Evolutionary conservation across 2,329 filamentous ascomycete species (phyloP).

Genomic region (Neofusicoccum parvum): DNA sequence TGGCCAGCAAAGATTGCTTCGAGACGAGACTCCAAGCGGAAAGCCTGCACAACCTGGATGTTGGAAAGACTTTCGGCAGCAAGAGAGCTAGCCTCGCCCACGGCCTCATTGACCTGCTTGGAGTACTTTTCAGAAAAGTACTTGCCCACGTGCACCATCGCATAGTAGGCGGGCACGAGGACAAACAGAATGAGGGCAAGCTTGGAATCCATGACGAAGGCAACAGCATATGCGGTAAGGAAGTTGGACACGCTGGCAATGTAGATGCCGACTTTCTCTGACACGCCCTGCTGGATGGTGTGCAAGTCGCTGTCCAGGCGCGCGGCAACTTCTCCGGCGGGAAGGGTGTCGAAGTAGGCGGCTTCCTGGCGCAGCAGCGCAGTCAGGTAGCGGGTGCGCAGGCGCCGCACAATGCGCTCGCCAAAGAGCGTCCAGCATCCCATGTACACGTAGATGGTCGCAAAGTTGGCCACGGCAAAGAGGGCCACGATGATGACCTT

Average conservation of each 20-base stretch:
- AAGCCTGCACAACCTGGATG: conserved; percentile 64
- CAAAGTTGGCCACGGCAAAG: conserved; percentile 64
- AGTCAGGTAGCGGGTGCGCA: conserved; percentile 63
- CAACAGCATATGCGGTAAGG: conserved; percentile 66
- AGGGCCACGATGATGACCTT: conserved; percentile 65
- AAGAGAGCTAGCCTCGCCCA: conserved; percentile 62
- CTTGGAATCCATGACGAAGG: conserved; percentile 66
- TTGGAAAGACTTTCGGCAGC: conserved; percentile 65
- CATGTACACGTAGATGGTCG: conserved; percentile 65
- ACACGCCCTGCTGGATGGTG: conserved; percentile 67
- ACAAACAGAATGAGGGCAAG: conserved; percentile 67
- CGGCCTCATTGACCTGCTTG: conserved; percentile 53
- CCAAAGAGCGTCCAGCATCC: conserved; percentile 66
- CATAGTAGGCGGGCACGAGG: conserved; percentile 62
- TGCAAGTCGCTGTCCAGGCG: conserved; percentile 68
- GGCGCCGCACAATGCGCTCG: conserved; percentile 63
- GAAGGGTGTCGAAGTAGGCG: conserved; percentile 65
- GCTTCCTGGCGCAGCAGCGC: conserved; percentile 63
- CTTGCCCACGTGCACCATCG: conserved; percentile 61
- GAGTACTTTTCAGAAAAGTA: conserved; percentile 57
- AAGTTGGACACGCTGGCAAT: conserved; percentile 67
- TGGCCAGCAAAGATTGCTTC: conserved; percentile 61
- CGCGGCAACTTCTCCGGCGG: conserved; percentile 65
- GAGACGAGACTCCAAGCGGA: conserved; percentile 61
- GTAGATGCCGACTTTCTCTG: conserved; percentile 70